Conservation (phyloP, 2,329 filamentous ascomycete genomes). For the Sclerotinia minor region DNA sequence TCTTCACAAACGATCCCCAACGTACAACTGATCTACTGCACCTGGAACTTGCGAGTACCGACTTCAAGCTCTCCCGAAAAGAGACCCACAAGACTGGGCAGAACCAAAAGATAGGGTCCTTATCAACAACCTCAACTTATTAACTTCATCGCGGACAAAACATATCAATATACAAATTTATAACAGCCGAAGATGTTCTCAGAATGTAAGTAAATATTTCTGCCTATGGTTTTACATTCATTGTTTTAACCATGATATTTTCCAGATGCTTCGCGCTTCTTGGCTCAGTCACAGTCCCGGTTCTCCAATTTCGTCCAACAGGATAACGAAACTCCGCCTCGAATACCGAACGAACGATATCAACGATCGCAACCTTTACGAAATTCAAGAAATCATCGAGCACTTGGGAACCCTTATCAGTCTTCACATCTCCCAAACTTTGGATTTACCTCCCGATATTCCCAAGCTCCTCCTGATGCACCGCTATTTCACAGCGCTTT, state of each 20-base stretch:
- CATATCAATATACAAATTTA: neutral
- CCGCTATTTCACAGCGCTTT: conserved; percentile 92
- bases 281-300: conserved; percentile 93
- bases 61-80: neutral
- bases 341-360: conserved; percentile 43
- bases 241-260: conserved; percentile 25
- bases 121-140: conserved; percentile 21
- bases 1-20: neutral
- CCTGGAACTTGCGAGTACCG: conserved; percentile 1
- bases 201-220: conserved; percentile 38
- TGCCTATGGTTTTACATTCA: neutral
- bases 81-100: conserved; percentile 12
- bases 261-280: conserved; percentile 85
- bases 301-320: conserved; percentile 71
- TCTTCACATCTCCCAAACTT: conserved; percentile 73
- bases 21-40: conserved; percentile 2
- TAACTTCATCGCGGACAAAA: conserved; percentile 16
- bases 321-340: conserved; percentile 43
- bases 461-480: conserved; percentile 68
- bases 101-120: conserved; percentile 3
- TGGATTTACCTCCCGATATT: conserved; percentile 75
- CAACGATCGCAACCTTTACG: conserved; percentile 36
- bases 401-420: conserved; percentile 75
- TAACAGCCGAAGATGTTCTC: conserved; percentile 40
- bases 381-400: conserved; percentile 34